Base-by-base conservation (phyloP, 306 rosid genomes). In the Rubus idaeus region DNA sequence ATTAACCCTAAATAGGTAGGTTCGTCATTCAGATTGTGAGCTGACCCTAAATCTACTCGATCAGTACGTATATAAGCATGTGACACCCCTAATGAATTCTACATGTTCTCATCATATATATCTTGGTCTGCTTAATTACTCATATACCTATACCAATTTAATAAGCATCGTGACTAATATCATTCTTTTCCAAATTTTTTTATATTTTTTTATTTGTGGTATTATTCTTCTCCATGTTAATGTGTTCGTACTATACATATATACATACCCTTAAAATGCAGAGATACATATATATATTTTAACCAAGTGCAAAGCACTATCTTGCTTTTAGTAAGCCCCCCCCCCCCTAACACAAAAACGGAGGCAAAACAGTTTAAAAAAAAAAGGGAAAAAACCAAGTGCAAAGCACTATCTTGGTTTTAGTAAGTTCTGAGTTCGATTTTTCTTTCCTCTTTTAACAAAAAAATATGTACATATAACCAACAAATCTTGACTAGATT, bases 1-100 rank as follows among this genome's bases (percentile, higher is more conserved):
- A 21, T 21, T 12, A 52, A 18, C 8, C 8, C 4, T 6, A 11
- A 3, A 11, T 10, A 10, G 26, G 70, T 13, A 39, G 70, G 44
- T 64, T 17, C 26, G 8, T 64, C 70, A 17, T 64, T 64, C 47
- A 40, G 9, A 37, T 39, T 64, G 69, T 64, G 70, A 66, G 51
- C 35, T 18, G 18, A 56, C 21, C 35, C 3, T 5, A 56, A 20
- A 8, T 17, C 62, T 20, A 20, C 13, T 56, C 12, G 9, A 2
- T 0, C 10, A 8, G 12, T 55, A 11, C n/a, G 8, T 55, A 11
- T 55, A n/a, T 55, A 55, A n/a, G 10, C 7, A n/a, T 18, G 60
- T 18, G 26, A n/a, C 30, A 8, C 13, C 2, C 62, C 62, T 56
- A 53, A 8, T 55, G 11, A 55, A n/a, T 18, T 8, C 10, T 18